phyloP scores from a whole-genome alignment of 2,329 filamentous ascomycete species.

The Cryphonectria naterciae region DNA sequence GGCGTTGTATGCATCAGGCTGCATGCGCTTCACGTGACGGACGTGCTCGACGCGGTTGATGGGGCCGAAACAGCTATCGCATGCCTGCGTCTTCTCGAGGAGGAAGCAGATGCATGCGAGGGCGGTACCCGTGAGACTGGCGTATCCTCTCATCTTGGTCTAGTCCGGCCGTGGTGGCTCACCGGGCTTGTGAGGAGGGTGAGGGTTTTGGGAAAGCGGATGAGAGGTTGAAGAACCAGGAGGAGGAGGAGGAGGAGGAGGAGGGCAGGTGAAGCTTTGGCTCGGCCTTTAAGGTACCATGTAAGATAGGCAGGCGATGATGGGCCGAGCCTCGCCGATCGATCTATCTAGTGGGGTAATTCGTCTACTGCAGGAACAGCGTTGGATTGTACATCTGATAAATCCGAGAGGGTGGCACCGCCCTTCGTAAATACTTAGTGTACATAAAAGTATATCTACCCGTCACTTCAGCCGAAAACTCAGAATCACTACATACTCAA shows the following conservation, averaged over 20 bases:
- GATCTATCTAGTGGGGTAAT: background rate
- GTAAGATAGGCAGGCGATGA: background rate
- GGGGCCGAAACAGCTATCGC: conserved; percentile 48
- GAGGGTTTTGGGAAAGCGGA: background rate
- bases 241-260: background rate
- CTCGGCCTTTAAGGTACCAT: background rate
- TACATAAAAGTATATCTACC: background rate
- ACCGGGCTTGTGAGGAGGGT: background rate
- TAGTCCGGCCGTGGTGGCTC: background rate
- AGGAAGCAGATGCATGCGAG: conserved; percentile 17
- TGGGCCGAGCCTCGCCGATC: background rate
- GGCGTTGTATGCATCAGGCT: conserved; percentile 49
- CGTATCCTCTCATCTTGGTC: conserved; percentile 24
- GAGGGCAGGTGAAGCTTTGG: no score
- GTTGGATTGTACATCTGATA: background rate
- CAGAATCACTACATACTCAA: background rate
- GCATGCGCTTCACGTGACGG: conserved; percentile 53
- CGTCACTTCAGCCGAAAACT: background rate
- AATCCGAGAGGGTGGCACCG: background rate
- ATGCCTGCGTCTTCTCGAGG: conserved; percentile 38
- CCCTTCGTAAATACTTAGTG: background rate
- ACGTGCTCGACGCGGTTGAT: conserved; percentile 48
- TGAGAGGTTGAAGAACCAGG: background rate
- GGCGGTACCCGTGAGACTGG: conserved; percentile 29
- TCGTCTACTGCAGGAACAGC: background rate